phyloP scores from a whole-genome alignment of 2,329 filamentous ascomycete genomes.

The Pestalotiopsis sp. region DNA sequence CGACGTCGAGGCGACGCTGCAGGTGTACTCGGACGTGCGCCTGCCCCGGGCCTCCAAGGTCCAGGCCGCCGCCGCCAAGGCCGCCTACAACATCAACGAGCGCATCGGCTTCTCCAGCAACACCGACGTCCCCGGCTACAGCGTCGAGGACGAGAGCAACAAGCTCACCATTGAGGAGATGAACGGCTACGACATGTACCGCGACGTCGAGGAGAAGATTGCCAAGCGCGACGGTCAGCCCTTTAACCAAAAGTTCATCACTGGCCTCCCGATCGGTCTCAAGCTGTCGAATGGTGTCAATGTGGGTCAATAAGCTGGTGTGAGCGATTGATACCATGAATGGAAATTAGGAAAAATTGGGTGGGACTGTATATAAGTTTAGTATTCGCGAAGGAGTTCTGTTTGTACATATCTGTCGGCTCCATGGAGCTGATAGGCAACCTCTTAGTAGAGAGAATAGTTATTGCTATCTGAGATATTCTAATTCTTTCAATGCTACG shows the following conservation, averaged over 20 bases:
- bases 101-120: slow-evolving; percentile 48
- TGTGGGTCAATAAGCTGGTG: neutral
- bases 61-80: slow-evolving; percentile 59
- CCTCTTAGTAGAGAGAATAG: neutral
- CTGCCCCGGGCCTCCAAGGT: slow-evolving; percentile 58
- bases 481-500: too few relatives aligned
- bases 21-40: slow-evolving; percentile 55
- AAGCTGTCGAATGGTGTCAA: slow-evolving; percentile 12
- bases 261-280: slow-evolving; percentile 8
- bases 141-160: slow-evolving; percentile 9
- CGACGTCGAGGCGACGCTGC: slow-evolving; percentile 49
- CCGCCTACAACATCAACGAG: slow-evolving; percentile 65
- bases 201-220: slow-evolving; percentile 14
- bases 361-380: too few relatives aligned
- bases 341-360: too few relatives aligned
- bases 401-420: neutral
- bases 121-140: slow-evolving; percentile 7
- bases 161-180: slow-evolving; percentile 15
- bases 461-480: too few relatives aligned
- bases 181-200: slow-evolving; percentile 14
- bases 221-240: neutral
- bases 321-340: neutral
- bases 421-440: neutral
- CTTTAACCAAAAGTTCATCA: slow-evolving; percentile 8
- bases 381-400: too few relatives aligned